These are phyloP conservation scores for Phytophthora pistaciae DNA, from an alignment of 352 stramenopile genomes.

Conservation along the genomic window DNA sequence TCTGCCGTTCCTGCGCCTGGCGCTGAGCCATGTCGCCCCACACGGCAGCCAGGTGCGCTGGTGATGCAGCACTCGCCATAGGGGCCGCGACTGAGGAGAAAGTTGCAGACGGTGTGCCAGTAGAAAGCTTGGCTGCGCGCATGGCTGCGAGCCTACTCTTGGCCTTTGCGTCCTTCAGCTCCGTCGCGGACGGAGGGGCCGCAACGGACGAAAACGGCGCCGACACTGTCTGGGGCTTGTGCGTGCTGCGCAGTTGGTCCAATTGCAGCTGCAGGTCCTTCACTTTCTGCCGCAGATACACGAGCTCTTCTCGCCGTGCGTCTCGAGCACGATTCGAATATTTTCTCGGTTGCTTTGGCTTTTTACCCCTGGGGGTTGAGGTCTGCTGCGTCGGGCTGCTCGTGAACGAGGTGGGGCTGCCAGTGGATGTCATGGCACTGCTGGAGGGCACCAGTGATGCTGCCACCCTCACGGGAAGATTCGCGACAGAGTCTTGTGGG, in stretches of 20 bases:
- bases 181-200: conserved; percentile 16
- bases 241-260: conserved; percentile 29
- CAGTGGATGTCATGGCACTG: not conserved
- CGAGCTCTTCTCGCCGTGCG: conserved; percentile 40
- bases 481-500: not conserved
- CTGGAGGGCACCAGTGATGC: not conserved
- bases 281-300: conserved; percentile 50
- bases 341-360: conserved; percentile 30
- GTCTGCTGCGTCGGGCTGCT: conserved; percentile 12
- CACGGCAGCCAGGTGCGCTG: conserved; percentile 34
- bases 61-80: conserved; percentile 20
- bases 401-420: conserved; percentile 14
- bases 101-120: conserved; percentile 23
- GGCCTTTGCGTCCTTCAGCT: conserved; percentile 19
- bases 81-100: conserved; percentile 37
- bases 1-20: conserved; percentile 46
- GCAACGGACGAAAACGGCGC: conserved; percentile 41
- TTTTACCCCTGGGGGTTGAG: conserved; percentile 24
- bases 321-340: conserved; percentile 47
- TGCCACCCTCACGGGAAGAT: not conserved
- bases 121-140: conserved; percentile 15
- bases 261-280: conserved; percentile 45
- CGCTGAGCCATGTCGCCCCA: conserved; percentile 57
- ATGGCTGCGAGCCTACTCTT: conserved; percentile 20
- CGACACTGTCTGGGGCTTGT: conserved; percentile 34